Base-by-base conservation (phyloP, 1,284 basidiomycete species). In the Cryptococcus depauperatus region DNA sequence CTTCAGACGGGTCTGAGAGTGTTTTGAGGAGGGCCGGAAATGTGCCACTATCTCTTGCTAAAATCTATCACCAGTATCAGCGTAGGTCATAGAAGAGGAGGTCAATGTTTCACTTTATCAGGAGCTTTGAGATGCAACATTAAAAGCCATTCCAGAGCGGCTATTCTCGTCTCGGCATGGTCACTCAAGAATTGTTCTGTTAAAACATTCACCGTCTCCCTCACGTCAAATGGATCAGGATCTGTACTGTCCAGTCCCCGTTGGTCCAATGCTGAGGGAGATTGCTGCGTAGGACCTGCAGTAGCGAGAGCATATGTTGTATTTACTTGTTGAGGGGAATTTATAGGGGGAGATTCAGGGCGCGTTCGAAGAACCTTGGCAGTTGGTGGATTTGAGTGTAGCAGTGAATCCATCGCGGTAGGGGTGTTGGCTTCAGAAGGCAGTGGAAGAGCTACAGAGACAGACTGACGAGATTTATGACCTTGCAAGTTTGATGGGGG, bases 101-200 rank as follows among this genome's bases (percentile, higher is more conserved):
- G n/a, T n/a, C 14, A 23, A 16, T 9, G 18, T 44, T 67, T 33
- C 51, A 84, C 87, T 79, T 93, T 95, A 69, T 84, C 86, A 0
- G 95, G 95, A 16, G 89, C 88, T 65, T 97, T 97, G 64, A 91
- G 85, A 71, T 99, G 95, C 43, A 99, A 73, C 95, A 99, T 99
- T 41, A 96, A 82, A 26, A 99, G 74, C 95, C 95, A 99, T 71
- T 95, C 91, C 55, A 99, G 73, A 3, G 93, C 91, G 21, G 90
- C 88, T 5, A 98, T 87, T 34, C 93, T 76, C 1, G 95, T 97
- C 64, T 96, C 90, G 61, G 95, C 93, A 63, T 90, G 89, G 68
- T 97, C 91, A 68, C 89, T 92, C 66, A 96, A 67, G 62, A 99
- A 91, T 61, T 96, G 91, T 43, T 95, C 74, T 1, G 90, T 96